phyloP scores from a whole-genome alignment of 2,329 filamentous ascomycete species.

The Neonectria faginata region DNA sequence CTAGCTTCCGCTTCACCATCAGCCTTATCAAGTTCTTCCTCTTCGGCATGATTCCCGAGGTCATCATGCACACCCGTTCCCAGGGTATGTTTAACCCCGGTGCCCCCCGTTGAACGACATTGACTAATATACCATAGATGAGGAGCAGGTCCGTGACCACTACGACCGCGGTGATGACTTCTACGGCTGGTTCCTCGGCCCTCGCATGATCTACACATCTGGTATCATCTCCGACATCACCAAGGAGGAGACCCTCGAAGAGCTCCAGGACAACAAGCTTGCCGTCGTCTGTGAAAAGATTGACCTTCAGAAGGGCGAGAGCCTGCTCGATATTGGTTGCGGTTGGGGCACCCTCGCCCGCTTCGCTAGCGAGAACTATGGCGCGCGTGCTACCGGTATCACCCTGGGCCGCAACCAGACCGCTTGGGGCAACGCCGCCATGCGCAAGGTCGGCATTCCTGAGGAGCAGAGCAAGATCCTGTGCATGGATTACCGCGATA shows the following conservation, averaged over 20 bases:
- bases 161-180: conserved; percentile 99
- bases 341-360: conserved; percentile 97
- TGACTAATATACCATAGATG: conserved; percentile 60
- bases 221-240: conserved; percentile 91
- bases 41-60: conserved; percentile 86
- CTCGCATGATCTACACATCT: conserved; percentile 98
- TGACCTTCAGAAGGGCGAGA: conserved; percentile 81
- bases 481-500: conserved; percentile 98
- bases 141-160: conserved; percentile 97
- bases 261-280: conserved; percentile 98
- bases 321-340: conserved; percentile 93
- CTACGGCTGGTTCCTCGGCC: conserved; percentile 98
- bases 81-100: conserved; percentile 64
- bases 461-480: conserved; percentile 92
- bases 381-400: conserved; percentile 85
- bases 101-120: no score
- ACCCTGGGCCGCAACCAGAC: conserved; percentile 97
- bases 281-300: conserved; percentile 97
- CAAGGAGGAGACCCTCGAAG: conserved; percentile 89
- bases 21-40: conserved; percentile 90
- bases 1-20: conserved; percentile 90
- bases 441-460: conserved; percentile 82
- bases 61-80: conserved; percentile 91
- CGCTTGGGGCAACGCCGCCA: conserved; percentile 92
- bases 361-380: conserved; percentile 93